These are phyloP conservation scores for Chlorella sp. DNA, from an alignment of 139 green algal species.

Conservation along the genomic window DNA sequence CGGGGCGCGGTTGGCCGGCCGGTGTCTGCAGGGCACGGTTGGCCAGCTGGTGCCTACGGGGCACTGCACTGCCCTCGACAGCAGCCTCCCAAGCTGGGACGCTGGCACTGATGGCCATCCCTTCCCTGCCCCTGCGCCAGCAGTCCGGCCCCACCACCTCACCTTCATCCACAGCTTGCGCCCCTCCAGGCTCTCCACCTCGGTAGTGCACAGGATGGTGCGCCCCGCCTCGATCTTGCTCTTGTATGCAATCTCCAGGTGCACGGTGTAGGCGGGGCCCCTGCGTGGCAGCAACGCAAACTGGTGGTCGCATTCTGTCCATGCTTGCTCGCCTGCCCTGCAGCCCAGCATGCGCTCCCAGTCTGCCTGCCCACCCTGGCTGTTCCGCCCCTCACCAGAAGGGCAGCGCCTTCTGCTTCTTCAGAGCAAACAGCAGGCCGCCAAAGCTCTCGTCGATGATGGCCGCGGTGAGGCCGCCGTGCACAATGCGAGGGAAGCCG, in stretches of 20 bases:
- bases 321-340: too few species aligned
- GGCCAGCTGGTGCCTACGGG: too few species aligned
- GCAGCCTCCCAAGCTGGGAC: too few species aligned
- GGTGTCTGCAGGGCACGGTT: too few species aligned
- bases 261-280: constrained; percentile 36
- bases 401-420: constrained; percentile 24
- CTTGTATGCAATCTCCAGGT: constrained; percentile 66
- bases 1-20: too few species aligned
- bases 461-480: constrained; percentile 79
- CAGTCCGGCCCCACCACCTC: constrained; percentile 1
- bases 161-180: constrained; percentile 83
- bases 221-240: constrained; percentile 54
- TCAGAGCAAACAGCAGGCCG: constrained; percentile 57
- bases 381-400: constrained; percentile 23
- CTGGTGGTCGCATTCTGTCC: too few species aligned
- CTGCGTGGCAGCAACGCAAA: too few species aligned
- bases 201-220: constrained; percentile 69
- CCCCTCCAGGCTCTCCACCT: constrained; percentile 76
- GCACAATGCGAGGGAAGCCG: constrained; percentile 65
- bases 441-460: constrained; percentile 85
- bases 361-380: too few species aligned
- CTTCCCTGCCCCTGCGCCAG: neutral
- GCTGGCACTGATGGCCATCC: too few species aligned
- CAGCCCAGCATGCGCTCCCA: too few species aligned
- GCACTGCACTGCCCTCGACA: too few species aligned